A percentile compares a stretch with the other conserved stretches of the same genome.
Evolutionary conservation across 148 eudicot species (phyloP).

Genomic region (Gaultheria prostrata): DNA sequence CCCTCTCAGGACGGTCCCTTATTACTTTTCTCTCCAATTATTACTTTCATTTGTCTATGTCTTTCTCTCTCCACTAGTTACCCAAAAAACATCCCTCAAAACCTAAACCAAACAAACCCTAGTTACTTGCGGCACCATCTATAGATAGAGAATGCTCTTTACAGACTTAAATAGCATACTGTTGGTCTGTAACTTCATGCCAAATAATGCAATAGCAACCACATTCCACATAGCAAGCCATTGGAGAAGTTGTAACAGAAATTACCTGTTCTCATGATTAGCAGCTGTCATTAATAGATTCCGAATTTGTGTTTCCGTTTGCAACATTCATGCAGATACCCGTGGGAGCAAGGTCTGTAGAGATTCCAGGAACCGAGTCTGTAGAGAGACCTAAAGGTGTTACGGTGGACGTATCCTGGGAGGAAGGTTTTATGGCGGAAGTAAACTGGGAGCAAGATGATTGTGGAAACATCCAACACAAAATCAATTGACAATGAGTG

Average conservation of each 20-base stretch:
- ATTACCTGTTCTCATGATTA: background rate
- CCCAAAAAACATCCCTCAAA: no score
- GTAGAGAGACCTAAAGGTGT: constrained; percentile 51
- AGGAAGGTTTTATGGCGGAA: constrained; percentile 78
- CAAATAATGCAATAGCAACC: background rate
- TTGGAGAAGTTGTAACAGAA: background rate
- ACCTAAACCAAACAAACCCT: no score
- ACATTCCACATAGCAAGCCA: background rate
- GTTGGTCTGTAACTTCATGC: background rate
- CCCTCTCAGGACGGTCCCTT: no score
- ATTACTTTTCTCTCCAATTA: no score
- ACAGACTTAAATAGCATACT: background rate
- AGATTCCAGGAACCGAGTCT: constrained; percentile 64
- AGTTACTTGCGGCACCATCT: no score
- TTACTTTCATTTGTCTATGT: no score
- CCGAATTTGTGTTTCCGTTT: background rate
- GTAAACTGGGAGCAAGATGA: constrained; percentile 81
- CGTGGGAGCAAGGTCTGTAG: constrained; percentile 60
- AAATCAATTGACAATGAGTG: no score
- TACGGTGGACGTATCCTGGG: no score
- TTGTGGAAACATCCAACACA: no score
- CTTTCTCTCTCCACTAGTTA: no score
- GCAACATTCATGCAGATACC: constrained; percentile 49
- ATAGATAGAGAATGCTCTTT: no score
- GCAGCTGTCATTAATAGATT: no score